Evolutionary conservation across 108 stramenopile species (phyloP), one percentile per base, ranked within the genome.

Genomic region (Cyclotella kingstonii): DNA sequence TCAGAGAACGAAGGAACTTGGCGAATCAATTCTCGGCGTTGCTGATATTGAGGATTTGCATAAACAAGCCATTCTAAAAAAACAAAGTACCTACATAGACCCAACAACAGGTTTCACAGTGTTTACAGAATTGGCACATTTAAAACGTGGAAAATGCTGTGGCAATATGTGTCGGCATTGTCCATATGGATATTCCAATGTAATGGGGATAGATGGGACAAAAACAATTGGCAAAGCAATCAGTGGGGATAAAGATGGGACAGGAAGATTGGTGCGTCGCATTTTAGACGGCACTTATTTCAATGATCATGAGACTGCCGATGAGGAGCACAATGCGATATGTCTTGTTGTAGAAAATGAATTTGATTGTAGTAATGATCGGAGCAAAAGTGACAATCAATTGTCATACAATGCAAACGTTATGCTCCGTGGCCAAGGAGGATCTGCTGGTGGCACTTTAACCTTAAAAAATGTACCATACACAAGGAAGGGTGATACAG

Each of bases 81-180:
- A 78, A 28, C 65, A 68, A 39, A 76, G 54, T 18, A 84, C 88
- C 26, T 97, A 97, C 55, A 64, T 77, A 22, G 96, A 97, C 64
- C 96, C 96, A 19, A 68, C 45, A 5, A 94, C 95, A 0, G 94
- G 90, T 0, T 96, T 89, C 61, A 76, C 56, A 18, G 95, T 95
- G 2, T 95, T 97, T 72, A 95, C 96, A 12, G 81, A 86, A 49
- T 53, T 89, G 18, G 87, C 90, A 7, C 94, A 95, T 55, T 57
- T 77, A 28, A 63, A 77, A 44, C 81, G 95, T 39, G 96, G 95
- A 3, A 90, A 70, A 53, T 97, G 96, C 68, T 97, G 96, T 75
- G 96, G 96, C 7, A 87, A 84, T 33, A 80, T 79, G 26, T 97
- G 96, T 81, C 77, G 96, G 5, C 96, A 97, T 72, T 97, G 96